phyloP scores from a whole-genome alignment of 116 monocot species.

The Papilionanthe hybrid region DNA sequence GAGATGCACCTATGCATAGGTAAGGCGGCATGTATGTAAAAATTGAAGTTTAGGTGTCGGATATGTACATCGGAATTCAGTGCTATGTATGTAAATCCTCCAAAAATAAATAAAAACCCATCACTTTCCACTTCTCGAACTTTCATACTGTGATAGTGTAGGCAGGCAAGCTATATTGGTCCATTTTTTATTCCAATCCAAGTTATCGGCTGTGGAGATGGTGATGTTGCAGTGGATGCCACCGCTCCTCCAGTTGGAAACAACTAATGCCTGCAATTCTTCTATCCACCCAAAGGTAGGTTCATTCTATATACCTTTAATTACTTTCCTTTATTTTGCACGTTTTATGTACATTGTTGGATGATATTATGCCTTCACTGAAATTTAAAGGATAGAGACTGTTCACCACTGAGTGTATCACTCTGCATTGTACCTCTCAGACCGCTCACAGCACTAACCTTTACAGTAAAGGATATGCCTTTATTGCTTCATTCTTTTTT shows the following conservation, averaged over 20 bases:
- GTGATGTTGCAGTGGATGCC: conserved; percentile 11
- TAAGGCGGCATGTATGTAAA: no score
- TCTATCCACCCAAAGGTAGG: conserved; percentile 1
- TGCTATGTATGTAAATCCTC: no score
- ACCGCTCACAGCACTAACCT: neutral
- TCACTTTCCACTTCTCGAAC: neutral
- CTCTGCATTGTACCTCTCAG: neutral
- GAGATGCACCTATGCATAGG: no score
- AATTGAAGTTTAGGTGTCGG: no score
- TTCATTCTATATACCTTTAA: neutral
- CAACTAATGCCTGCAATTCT: conserved; percentile 2
- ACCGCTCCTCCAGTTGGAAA: conserved; percentile 7
- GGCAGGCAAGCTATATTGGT: neutral
- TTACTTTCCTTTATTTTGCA: neutral
- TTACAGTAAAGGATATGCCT: neutral
- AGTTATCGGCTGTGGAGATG: neutral
- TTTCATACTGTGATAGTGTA: neutral
- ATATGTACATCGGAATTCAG: no score
- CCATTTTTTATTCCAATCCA: neutral
- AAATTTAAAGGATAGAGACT: neutral
- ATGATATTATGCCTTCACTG: conserved; percentile 4
- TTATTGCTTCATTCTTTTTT: neutral
- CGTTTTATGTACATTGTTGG: neutral
- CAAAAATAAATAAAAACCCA: neutral
- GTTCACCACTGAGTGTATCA: neutral